phyloP scores from a whole-genome alignment of 306 rosid species.

The Cucurbita moschata region DNA sequence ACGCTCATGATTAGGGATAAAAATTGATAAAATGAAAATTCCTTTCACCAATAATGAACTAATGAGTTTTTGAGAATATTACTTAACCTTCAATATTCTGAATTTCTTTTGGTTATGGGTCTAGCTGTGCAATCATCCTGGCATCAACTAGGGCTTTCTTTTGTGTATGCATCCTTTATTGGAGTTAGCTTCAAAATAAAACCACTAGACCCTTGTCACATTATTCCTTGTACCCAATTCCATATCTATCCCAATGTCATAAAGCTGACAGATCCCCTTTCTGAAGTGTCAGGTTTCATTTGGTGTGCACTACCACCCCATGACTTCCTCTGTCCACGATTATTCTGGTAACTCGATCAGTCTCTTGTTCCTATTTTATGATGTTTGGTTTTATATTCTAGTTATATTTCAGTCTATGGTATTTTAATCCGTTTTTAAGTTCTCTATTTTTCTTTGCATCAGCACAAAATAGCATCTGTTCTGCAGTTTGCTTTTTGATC shows the following conservation, averaged over 20 bases:
- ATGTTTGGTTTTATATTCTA: neutral
- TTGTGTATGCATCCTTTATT: neutral
- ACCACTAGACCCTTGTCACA: neutral
- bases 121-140: neutral
- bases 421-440: neutral
- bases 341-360: slow-evolving; percentile 24
- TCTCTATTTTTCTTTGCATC: neutral
- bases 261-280: neutral
- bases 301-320: slow-evolving; percentile 16
- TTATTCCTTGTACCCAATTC: neutral
- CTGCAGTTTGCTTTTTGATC: neutral
- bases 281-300: slow-evolving; percentile 20
- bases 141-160: neutral
- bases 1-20: neutral
- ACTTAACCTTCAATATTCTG: neutral
- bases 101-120: neutral
- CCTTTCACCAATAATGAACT: neutral
- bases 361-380: neutral
- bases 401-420: neutral
- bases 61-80: neutral
- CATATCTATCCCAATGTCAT: neutral
- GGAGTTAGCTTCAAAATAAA: neutral
- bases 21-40: neutral
- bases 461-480: neutral
- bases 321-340: slow-evolving; percentile 37